Base-by-base conservation (phyloP, 2,329 filamentous ascomycete species). In the Aureobasidium sp. region DNA sequence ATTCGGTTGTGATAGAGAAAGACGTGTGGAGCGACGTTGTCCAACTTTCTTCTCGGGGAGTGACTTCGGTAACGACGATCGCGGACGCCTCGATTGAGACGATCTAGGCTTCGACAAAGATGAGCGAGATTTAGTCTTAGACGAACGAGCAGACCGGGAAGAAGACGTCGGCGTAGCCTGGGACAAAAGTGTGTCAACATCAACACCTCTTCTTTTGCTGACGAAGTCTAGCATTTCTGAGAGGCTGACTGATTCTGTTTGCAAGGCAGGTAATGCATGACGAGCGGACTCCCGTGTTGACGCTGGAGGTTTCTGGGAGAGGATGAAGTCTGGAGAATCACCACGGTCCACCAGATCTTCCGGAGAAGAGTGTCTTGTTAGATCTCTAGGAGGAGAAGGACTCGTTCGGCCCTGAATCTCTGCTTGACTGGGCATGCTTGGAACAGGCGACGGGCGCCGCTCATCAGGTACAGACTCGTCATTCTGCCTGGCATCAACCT, bases 1-100 rank as follows among this genome's bases (percentile, higher is more conserved):
- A 6, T 41, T 59, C 10, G 55, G 55, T 48, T 59, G 57, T 41
- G 57, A 59, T 10, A 42, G 16, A 3, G 57, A 49, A 41, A 59
- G 11, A 8, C 57, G 57, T 5, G 27, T 29, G 16, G 57, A 59
- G 2, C 57, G 39, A 25, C 57, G 44, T 29, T 50, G 34, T 16
- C 44, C 57, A n/a, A 29, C 6, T 27, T 13, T 59, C 34, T 32
- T 11, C 36, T 50, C 41, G 4, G 27, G 9, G 4, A 32, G 10
- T 32, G 57, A 21, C 21, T 21, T 21, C 21, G 21, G 21, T 21
- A 21, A 21, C 21, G 21, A 21, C 21, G 21, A 21, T 21, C 21
- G 21, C 21, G 21, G 21, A 25, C 52, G 36, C 16, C 5, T 55
- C 2, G 34, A 39, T 27, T 55, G 52, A 34, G 52, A 55, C 15